phyloP scores from a whole-genome alignment of 306 rosid species.

The Medicago truncatula region MtrunA17r5.0-ANR NC_053045.1:47759001-47759500 shows the following conservation, averaged over 20 bases:
- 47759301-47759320: slow-evolving; percentile 31
- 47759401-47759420: neutral
- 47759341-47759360: slow-evolving; percentile 1
- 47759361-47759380: slow-evolving; percentile 13
- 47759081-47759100: too few relatives aligned
- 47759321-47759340: slow-evolving; percentile 30
- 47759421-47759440: slow-evolving; percentile 27
- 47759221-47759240: neutral
- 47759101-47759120: too few relatives aligned
- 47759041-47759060: too few relatives aligned
- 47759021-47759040: too few relatives aligned
- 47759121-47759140: too few relatives aligned
- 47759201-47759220: slow-evolving; percentile 19
- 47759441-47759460: slow-evolving; percentile 30
- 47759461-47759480: slow-evolving; percentile 37
- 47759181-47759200: neutral
- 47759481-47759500: slow-evolving; percentile 29
- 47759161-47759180: too few relatives aligned
- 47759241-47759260: slow-evolving; percentile 21
- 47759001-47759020: too few relatives aligned
- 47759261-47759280: neutral
- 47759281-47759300: neutral
- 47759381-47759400: slow-evolving; percentile 26
- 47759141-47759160: too few relatives aligned
- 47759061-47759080: too few relatives aligned